Evolutionary conservation across 306 rosid genomes (phyloP), one percentile per base, ranked within the genome.

Genomic region (Biancaea sappan): DNA sequence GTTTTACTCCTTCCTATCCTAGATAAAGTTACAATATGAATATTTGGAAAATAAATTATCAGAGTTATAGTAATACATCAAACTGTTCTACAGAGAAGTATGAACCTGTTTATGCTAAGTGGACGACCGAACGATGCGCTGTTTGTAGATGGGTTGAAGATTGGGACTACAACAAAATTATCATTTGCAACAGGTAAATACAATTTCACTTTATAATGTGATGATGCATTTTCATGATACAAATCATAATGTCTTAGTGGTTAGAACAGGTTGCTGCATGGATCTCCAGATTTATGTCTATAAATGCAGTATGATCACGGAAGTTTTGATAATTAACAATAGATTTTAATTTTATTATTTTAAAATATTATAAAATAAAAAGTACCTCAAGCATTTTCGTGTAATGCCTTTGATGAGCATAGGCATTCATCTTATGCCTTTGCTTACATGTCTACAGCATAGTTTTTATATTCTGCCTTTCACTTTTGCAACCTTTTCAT

Each of bases 91-190:
- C 88, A 92, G 98, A 88, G 81, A 88, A 90, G 75, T 92, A 90
- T 58, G 96, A 88, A 79, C 98, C 98, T 24, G 90, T 90, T 73
- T 71, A 79, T 84, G 88, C 91, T 29, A 92, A 88, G 86, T 92
- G 98, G 98, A 92, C 98, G 43, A 88, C 96, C 37, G 98, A 92
- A 66, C 85, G 98, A 61, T 92, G 98, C 74, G 98, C 98, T 56
- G 85, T 92, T 37, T 92, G 98, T 79, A 88, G 98, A 87, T 92
- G 96, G 98, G 92, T 90, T 82, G 96, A 88, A 83, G 98, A 92
- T 76, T 92, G 94, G 94, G 98, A 92, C 74, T 87, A 88, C 78
- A 92, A 92, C 65, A 92, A 92, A 77, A 90, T 92, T 70, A 90
- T 92, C 65, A 92, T 92, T 66, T 92, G 98, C 86, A 88, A 82